Conservation (phyloP, 768 basidiomycete genomes). For the Lepiota venenata region DNA sequence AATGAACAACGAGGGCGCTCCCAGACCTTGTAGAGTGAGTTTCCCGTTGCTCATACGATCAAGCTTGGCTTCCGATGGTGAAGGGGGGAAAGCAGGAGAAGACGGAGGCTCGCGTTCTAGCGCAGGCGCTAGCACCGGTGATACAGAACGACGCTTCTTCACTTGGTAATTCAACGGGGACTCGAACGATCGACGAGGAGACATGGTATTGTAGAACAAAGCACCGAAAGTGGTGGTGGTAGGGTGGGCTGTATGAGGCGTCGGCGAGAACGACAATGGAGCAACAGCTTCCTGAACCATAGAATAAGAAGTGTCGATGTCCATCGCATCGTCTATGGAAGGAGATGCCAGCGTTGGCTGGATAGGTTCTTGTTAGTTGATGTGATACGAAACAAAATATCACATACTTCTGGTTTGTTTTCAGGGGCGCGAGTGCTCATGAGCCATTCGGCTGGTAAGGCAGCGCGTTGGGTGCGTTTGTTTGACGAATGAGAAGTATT, state of each 20-base stretch:
- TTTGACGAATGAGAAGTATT: slow-evolving; percentile 32
- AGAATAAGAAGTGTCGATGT: slow-evolving; percentile 61
- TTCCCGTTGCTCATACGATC: slow-evolving; percentile 47
- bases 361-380: background rate
- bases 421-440: slow-evolving; percentile 22
- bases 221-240: slow-evolving; percentile 51
- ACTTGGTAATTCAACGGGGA: slow-evolving; percentile 38
- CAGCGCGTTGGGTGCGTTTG: slow-evolving; percentile 60
- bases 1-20: slow-evolving; percentile 48
- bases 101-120: slow-evolving; percentile 39
- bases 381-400: background rate
- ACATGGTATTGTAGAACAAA: slow-evolving; percentile 58
- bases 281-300: slow-evolving; percentile 19
- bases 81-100: slow-evolving; percentile 46
- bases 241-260: slow-evolving; percentile 48
- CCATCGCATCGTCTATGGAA: slow-evolving; percentile 70
- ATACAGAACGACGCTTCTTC: slow-evolving; percentile 56
- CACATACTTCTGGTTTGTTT: slow-evolving; percentile 24
- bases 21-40: slow-evolving; percentile 50
- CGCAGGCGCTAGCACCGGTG: slow-evolving; percentile 42
- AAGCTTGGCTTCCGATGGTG: slow-evolving; percentile 47
- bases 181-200: slow-evolving; percentile 46
- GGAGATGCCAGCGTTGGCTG: slow-evolving; percentile 37
- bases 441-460: slow-evolving; percentile 64
- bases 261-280: slow-evolving; percentile 29